Percentiles rank a stretch among this genome's conserved stretches.
Conservation (phyloP, 306 rosid species). For the Prunus salicina region DNA sequence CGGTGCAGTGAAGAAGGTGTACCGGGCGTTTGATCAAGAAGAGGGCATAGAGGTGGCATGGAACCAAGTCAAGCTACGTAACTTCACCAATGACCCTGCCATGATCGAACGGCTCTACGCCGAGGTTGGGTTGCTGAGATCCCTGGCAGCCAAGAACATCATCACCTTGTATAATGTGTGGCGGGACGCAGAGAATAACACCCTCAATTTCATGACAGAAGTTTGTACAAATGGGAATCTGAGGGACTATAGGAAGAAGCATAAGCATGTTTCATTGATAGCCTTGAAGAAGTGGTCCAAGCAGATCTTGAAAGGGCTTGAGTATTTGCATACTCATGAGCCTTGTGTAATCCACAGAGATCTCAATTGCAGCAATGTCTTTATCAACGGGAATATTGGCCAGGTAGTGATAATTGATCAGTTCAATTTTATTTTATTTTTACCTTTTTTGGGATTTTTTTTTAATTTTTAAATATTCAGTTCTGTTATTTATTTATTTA, state of each 20-base stretch:
- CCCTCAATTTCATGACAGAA: constrained; percentile 82
- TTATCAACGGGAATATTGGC: constrained; percentile 87
- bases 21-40: constrained; percentile 87
- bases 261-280: constrained; percentile 71
- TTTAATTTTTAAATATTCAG: neutral
- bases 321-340: constrained; percentile 73
- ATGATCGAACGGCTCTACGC: constrained; percentile 78
- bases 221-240: constrained; percentile 86
- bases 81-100: constrained; percentile 56
- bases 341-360: constrained; percentile 97
- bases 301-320: constrained; percentile 73
- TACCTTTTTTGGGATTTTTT: neutral
- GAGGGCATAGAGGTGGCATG: constrained; percentile 94
- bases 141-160: constrained; percentile 58
- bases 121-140: constrained; percentile 65
- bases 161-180: constrained; percentile 66
- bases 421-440: neutral
- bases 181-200: constrained; percentile 44
- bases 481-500: neutral
- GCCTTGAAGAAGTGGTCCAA: constrained; percentile 88
- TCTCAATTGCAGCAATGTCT: constrained; percentile 91
- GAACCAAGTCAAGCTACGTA: constrained; percentile 84
- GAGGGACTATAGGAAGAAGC: constrained; percentile 88
- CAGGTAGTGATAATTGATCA: constrained; percentile 39
- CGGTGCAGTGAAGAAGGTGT: constrained; percentile 88